These are phyloP conservation scores for Madurella mycetomatis DNA, from an alignment of 2,329 filamentous ascomycete genomes.

Conservation along the genomic window DNA sequence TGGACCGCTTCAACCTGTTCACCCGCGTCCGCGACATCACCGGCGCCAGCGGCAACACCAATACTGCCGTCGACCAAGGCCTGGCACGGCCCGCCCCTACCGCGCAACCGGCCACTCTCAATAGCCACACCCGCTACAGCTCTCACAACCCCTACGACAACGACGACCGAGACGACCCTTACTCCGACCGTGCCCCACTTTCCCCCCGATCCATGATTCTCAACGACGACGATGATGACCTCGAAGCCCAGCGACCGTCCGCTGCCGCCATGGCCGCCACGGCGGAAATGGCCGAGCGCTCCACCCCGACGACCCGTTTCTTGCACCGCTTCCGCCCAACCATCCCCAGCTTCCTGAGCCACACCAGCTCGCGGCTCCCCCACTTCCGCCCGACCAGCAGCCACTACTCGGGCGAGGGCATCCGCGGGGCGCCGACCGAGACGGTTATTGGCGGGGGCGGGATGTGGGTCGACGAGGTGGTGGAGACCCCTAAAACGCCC, in stretches of 20 bases:
- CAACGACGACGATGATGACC: conserved; percentile 11
- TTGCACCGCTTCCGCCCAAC: conserved; percentile 29
- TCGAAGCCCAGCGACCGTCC: conserved; percentile 23
- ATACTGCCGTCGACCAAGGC: not conserved
- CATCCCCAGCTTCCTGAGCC: conserved; percentile 29
- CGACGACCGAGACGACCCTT: conserved; percentile 12
- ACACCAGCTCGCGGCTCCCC: conserved; percentile 8
- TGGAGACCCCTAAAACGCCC: conserved; percentile 46
- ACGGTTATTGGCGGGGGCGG: conserved; percentile 15
- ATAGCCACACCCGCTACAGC: not conserved
- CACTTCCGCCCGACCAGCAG: conserved; percentile 27
- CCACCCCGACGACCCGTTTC: conserved; percentile 20
- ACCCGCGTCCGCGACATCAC: conserved; percentile 7
- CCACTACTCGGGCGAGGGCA: conserved; percentile 25
- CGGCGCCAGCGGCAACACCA: conserved; percentile 2
- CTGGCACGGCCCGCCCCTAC: not conserved
- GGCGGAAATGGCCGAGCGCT: conserved; percentile 29
- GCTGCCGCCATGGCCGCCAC: not conserved
- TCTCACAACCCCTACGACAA: conserved; percentile 5
- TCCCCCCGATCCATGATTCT: conserved; percentile 15
- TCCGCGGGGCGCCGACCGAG: conserved; percentile 17
- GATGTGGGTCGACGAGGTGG: conserved; percentile 22
- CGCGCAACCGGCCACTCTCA: not conserved
- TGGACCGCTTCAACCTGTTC: conserved; percentile 27
- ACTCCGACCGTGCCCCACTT: conserved; percentile 19